Evolutionary conservation across 2,329 filamentous ascomycete species (phyloP).

Genomic region (Paradendryphiella salina): DNA sequence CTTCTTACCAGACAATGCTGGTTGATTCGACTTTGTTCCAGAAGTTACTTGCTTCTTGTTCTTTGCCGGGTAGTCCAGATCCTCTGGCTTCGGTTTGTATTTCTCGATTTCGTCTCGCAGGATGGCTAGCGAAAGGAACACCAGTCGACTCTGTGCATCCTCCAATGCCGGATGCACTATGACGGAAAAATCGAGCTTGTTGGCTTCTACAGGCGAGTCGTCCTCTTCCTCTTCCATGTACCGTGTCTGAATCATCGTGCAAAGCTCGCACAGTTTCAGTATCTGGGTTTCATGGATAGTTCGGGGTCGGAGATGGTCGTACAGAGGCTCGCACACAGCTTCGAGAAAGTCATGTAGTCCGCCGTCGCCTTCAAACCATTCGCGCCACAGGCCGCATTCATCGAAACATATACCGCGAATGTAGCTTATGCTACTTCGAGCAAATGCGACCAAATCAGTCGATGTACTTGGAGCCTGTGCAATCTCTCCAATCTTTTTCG

Average conservation of each 20-base stretch:
- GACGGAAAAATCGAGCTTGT: slow-evolving; percentile 63
- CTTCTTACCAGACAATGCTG: slow-evolving; percentile 60
- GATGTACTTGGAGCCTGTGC: slow-evolving; percentile 63
- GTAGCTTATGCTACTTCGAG: slow-evolving; percentile 66
- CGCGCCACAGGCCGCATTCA: slow-evolving; percentile 68
- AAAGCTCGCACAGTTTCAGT: slow-evolving; percentile 68
- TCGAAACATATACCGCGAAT: slow-evolving; percentile 67
- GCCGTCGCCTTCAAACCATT: slow-evolving; percentile 67
- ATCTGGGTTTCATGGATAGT: slow-evolving; percentile 70
- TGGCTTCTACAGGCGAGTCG: slow-evolving; percentile 54
- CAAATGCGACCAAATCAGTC: slow-evolving; percentile 67
- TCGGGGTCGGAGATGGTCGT: slow-evolving; percentile 66
- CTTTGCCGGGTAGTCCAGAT: slow-evolving; percentile 65
- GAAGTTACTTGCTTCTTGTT: slow-evolving; percentile 52
- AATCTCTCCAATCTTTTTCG: slow-evolving; percentile 62
- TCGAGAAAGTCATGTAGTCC: slow-evolving; percentile 69
- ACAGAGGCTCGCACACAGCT: slow-evolving; percentile 67
- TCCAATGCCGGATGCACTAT: slow-evolving; percentile 67
- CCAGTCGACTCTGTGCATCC: slow-evolving; percentile 67
- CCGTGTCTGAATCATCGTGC: slow-evolving; percentile 66
- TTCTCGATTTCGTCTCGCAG: slow-evolving; percentile 69
- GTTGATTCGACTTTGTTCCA: slow-evolving; percentile 47
- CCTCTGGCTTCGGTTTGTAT: slow-evolving; percentile 66
- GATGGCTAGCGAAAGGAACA: slow-evolving; percentile 65
- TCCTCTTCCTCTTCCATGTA: slow-evolving; percentile 61